Conservation (phyloP, 2,329 filamentous ascomycete species). For the Trichoderma breve region DNA sequence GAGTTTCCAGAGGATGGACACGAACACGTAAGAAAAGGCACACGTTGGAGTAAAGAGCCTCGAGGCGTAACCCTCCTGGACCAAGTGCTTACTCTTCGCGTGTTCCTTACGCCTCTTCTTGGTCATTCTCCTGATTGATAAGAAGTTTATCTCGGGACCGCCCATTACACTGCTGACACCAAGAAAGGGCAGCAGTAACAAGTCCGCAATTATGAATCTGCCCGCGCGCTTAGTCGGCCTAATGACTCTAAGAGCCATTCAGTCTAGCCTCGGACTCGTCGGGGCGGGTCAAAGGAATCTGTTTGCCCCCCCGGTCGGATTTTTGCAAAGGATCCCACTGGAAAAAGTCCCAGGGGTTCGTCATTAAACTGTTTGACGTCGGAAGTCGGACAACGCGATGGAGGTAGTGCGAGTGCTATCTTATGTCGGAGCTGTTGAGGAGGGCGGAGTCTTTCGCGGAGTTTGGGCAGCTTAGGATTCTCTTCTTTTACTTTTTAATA, state of each 20-base stretch:
- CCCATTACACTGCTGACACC: neutral
- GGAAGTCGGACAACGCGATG: constrained; percentile 10
- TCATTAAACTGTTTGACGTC: neutral
- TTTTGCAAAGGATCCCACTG: neutral
- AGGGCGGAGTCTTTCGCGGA: constrained; percentile 6
- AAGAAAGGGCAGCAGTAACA: neutral
- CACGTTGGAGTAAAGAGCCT: neutral
- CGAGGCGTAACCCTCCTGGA: neutral
- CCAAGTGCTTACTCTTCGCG: neutral
- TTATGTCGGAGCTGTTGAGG: neutral
- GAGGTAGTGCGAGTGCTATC: neutral
- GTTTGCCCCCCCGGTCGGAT: neutral
- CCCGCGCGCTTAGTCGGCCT: neutral
- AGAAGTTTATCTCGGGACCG: neutral
- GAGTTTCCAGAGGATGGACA: neutral
- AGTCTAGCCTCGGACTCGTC: constrained; percentile 7
- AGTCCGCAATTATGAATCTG: neutral
- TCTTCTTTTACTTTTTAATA: neutral
- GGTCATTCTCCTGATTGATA: neutral
- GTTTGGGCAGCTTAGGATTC: neutral
- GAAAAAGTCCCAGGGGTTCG: neutral
- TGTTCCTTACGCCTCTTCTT: neutral
- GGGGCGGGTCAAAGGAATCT: neutral
- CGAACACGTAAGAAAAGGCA: neutral
- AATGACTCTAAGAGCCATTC: neutral